Evolutionary conservation across 2,329 filamentous ascomycete species (phyloP), one percentile per base, ranked within the genome.

Genomic region (Fusarium sp.): DNA sequence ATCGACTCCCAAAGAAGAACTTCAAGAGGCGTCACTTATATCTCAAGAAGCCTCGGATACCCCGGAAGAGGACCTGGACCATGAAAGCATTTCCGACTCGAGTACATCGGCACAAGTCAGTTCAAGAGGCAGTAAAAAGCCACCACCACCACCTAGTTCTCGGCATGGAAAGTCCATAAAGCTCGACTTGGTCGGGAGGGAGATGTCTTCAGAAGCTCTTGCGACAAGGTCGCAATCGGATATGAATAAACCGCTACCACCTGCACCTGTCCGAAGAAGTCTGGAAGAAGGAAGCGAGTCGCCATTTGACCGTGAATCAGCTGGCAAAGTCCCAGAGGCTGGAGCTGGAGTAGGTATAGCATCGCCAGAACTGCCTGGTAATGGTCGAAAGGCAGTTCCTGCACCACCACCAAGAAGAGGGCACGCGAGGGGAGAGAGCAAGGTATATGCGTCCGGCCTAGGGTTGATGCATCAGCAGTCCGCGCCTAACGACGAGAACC

Each of bases 111-210:
- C 68, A 22, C 71, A 71, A 19, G 51, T 71, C 10, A 50, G 52
- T 40, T 49, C 44, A 35, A 81, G 67, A 61, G 75, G 75, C 35
- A 91, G 74, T 39, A 91, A 90, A 75, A 89, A 87, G 78, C 87
- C 87, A 66, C 90, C 91, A 15, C 92, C 92, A 8, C 92, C 92
- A 22, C 84, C 84, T 13, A 93, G 86, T 74, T 93, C 91, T 51
- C 88, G 92, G 55, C 92, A 94, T 79, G 93, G 93, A 6, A 94
- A 91, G 77, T 84, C 90, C 19, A 91, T 95, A 67, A 88, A 84
- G 68, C 81, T 43, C 80, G 80, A 79, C 52, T 75, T 83, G 60
- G 70, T 81, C 75, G 58, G 61, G 20, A 49, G 40, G 3, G 43
- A 79, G 75, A 74, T 78, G 67, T 57, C 65, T 33, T 35, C 59